Conservation (phyloP, 1,139 yeast species). For the Pichia sp. region DNA sequence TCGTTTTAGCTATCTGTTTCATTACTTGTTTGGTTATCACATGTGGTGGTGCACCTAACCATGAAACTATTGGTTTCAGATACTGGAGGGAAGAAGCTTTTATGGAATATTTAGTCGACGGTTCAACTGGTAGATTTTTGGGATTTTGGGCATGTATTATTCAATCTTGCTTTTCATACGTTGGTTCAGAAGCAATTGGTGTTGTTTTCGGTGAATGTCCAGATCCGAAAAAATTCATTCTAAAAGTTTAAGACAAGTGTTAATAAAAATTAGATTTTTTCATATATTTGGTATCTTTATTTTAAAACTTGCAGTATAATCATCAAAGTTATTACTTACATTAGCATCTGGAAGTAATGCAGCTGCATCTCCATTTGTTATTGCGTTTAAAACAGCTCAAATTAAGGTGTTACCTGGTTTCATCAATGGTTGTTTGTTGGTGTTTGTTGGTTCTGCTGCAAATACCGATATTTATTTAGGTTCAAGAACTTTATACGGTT, state of each 20-base stretch:
- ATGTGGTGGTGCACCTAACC: constrained; percentile 54
- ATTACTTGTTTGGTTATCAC: constrained; percentile 41
- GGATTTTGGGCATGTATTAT: constrained; percentile 23
- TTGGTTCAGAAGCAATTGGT: constrained; percentile 40
- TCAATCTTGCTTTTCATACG: constrained; percentile 46
- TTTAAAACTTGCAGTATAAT: constrained; percentile 38
- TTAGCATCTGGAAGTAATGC: constrained; percentile 40
- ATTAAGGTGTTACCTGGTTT: constrained; percentile 50
- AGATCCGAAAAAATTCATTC: constrained; percentile 47
- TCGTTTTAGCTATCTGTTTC: constrained; percentile 51
- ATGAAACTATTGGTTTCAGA: constrained; percentile 59
- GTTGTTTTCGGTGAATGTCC: constrained; percentile 41
- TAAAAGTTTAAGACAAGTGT: constrained; percentile 66
- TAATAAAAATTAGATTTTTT: constrained; percentile 59
- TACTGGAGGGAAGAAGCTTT: constrained; percentile 40
- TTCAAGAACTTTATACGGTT: constrained; percentile 38
- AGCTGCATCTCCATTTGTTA: constrained; percentile 56
- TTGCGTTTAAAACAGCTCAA: constrained; percentile 48
- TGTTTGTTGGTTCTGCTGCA: constrained; percentile 22
- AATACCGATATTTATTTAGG: constrained; percentile 40
- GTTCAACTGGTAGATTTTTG: constrained; percentile 35
- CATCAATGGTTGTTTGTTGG: constrained; percentile 39
- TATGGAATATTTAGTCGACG: constrained; percentile 1
- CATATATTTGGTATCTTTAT: constrained; percentile 42
- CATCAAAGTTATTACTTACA: constrained; percentile 30